Base-by-base conservation (phyloP, 2,329 filamentous ascomycete species). In the Fusarium sp. region DNA sequence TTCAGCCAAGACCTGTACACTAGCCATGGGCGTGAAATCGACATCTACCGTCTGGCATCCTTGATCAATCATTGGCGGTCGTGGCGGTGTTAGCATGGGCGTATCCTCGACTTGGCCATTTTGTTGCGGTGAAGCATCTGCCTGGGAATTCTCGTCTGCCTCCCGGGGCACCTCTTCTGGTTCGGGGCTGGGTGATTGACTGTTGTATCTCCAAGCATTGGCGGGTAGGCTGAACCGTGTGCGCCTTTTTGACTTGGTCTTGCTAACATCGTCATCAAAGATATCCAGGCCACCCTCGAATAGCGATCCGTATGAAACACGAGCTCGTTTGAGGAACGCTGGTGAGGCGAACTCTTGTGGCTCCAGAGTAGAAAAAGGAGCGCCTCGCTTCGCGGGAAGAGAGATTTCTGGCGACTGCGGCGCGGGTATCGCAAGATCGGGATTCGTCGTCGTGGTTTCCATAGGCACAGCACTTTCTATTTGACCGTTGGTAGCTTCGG, bases 271-370 rank as follows among this genome's bases (percentile, higher is more conserved):
- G 85, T 92, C 92, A 63, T 93, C 90, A 13, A 95, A 91, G 4
- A 90, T 87, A 73, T 94, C 90, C 67, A 89, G 86, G 2, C 85
- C 86, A 6, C 86, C 86, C 68, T 92, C 89, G 53, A 91, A 89
- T 1, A 92, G 80, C 1, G 89, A 88, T 2, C 91, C 91, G 60
- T 91, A 91, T 0, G 92, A 94, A 5, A 92, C 82, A 59, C 92
- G 86, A 13, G 89, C 87, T 56, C 91, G 87, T 78, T 92, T 95
- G 18, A 94, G 81, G 72, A 97, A 97, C 0, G 93, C 93, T 1
- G 94, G 94, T 3, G 94, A 97, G 6, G 88, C 84, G 82, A 90
- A 96, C 71, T 91, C 88, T 16, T 84, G 81, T 46, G 82, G 73
- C 9, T 82, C 82, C 47, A 82, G 71, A 3, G 75, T 75, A 18